phyloP scores from a whole-genome alignment of 2,329 filamentous ascomycete species.

The Botrytis medusae region DNA sequence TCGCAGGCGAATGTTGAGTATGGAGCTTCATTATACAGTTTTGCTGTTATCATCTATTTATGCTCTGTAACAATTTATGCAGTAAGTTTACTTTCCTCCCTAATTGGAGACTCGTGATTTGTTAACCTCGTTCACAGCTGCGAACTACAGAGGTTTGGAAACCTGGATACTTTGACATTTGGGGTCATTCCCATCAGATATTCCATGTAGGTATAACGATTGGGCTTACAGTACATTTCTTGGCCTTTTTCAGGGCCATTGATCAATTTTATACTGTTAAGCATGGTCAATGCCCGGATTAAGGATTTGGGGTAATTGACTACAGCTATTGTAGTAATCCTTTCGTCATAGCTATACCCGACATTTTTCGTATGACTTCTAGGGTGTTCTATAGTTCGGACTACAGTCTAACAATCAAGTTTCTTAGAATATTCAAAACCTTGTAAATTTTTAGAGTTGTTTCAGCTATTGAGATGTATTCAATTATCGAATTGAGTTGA shows the following conservation, averaged over 20 bases:
- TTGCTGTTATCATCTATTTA: neutral
- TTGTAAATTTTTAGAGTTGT: too few relatives aligned
- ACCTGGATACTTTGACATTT: constrained; percentile 16
- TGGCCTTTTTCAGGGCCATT: constrained; percentile 14
- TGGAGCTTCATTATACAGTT: neutral
- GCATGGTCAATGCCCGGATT: neutral
- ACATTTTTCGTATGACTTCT: neutral
- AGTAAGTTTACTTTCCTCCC: neutral
- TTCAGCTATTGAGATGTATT: too few relatives aligned
- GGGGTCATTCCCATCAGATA: constrained; percentile 14
- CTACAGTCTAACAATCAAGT: too few relatives aligned
- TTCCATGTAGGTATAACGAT: constrained; percentile 12
- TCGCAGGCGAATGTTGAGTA: neutral
- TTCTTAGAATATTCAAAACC: too few relatives aligned
- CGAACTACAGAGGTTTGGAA: constrained; percentile 12
- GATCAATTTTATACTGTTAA: constrained; percentile 9
- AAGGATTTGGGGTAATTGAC: neutral
- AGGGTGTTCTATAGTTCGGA: neutral
- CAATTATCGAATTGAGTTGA: too few relatives aligned
- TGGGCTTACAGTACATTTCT: constrained; percentile 16
- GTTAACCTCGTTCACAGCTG: neutral
- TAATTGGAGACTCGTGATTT: neutral
- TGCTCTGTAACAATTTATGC: neutral
- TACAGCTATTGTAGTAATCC: neutral
- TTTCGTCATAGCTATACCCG: neutral